phyloP scores from a whole-genome alignment of 176 grass and related monocot species.

The Ensete ventricosum region DNA sequence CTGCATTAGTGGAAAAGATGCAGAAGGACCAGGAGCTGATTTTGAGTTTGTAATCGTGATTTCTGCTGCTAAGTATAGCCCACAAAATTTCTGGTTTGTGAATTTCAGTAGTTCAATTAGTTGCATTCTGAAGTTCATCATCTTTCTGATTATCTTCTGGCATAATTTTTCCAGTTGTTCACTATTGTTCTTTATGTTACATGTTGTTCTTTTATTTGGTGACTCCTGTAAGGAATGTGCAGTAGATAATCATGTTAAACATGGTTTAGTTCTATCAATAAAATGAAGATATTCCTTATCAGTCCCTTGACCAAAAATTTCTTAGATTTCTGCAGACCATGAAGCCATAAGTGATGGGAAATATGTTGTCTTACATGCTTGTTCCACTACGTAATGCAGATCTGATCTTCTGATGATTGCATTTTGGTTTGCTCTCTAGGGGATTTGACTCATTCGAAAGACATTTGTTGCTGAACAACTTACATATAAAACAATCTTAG shows the following conservation, averaged over 20 bases:
- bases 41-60: conserved; percentile 70
- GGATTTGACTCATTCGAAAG: too few species aligned
- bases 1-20: conserved; percentile 71
- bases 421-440: too few species aligned
- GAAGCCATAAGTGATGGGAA: too few species aligned
- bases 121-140: neutral
- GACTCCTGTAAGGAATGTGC: neutral
- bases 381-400: too few species aligned
- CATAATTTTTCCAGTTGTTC: neutral
- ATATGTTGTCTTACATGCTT: too few species aligned
- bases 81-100: conserved; percentile 87
- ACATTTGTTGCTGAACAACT: too few species aligned
- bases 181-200: neutral
- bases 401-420: too few species aligned
- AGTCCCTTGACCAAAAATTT: too few species aligned
- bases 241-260: neutral
- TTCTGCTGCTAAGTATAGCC: conserved; percentile 70
- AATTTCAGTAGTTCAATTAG: conserved; percentile 1
- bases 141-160: neutral
- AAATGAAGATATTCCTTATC: neutral
- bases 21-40: conserved; percentile 77
- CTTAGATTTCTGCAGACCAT: too few species aligned
- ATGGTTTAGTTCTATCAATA: neutral
- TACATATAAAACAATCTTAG: too few species aligned
- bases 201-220: neutral